phyloP scores from a whole-genome alignment of 306 rosid species.

The Benincasa hispida region DNA sequence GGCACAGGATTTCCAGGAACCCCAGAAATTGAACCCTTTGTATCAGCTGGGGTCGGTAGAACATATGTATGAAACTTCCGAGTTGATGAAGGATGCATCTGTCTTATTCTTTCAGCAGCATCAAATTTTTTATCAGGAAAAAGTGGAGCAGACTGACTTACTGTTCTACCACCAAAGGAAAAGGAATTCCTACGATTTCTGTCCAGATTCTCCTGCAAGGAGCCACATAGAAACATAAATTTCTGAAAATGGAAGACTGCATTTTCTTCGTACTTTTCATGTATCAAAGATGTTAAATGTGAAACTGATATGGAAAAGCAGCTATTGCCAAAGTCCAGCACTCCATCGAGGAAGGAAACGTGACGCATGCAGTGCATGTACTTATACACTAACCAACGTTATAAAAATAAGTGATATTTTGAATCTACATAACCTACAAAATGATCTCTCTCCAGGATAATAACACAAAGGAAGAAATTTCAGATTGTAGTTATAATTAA shows the following conservation, averaged over 20 bases:
- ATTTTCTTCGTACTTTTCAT: neutral
- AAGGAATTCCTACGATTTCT: slow-evolving; percentile 35
- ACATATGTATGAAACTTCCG: slow-evolving; percentile 73
- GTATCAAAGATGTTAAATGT: neutral
- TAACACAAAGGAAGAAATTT: neutral
- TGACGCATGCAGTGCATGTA: neutral
- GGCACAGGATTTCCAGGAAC: slow-evolving; percentile 30
- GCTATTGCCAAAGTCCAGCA: neutral
- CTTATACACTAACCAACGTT: neutral
- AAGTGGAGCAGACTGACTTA: slow-evolving; percentile 93
- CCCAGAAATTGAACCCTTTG: slow-evolving; percentile 37
- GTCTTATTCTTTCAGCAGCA: slow-evolving; percentile 48
- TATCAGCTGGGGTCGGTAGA: slow-evolving; percentile 75
- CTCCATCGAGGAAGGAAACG: neutral
- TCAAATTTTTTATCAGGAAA: slow-evolving; percentile 50
- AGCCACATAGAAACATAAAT: slow-evolving; percentile 11
- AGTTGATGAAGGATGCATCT: slow-evolving; percentile 55
- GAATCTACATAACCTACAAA: neutral
- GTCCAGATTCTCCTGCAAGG: slow-evolving; percentile 56
- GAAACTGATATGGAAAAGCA: neutral
- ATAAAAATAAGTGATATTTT: neutral
- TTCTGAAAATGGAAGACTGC: neutral
- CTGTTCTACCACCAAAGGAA: slow-evolving; percentile 37
- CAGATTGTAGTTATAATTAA: neutral
- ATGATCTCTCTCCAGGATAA: neutral